phyloP scores from a whole-genome alignment of 805 yeast genomes.

The Saturnispora hagleri region DNA sequence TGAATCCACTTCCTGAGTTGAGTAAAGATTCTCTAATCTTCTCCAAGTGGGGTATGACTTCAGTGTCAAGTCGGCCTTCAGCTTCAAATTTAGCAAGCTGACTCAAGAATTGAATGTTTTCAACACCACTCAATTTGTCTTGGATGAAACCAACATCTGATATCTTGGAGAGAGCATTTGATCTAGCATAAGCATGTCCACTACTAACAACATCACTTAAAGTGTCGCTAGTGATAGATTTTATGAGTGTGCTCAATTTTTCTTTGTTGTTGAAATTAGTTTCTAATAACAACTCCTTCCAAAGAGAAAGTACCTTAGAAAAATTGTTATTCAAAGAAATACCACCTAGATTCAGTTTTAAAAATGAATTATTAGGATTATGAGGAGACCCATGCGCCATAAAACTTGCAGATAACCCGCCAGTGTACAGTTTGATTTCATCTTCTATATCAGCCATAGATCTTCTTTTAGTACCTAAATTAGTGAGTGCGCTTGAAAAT shows the following conservation, averaged over 20 bases:
- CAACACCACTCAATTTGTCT: slow-evolving; percentile 65
- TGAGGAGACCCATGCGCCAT: slow-evolving; percentile 48
- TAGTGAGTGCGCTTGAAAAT: slow-evolving; percentile 71
- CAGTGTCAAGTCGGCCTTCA: slow-evolving; percentile 39
- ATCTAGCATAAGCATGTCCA: slow-evolving; percentile 79
- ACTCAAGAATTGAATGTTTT: slow-evolving; percentile 63
- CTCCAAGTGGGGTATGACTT: slow-evolving; percentile 56
- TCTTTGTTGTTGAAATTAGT: slow-evolving; percentile 61
- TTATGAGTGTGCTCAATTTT: slow-evolving; percentile 65
- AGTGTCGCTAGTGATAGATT: slow-evolving; percentile 67
- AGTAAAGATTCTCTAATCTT: slow-evolving; percentile 40
- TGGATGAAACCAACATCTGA: slow-evolving; percentile 50
- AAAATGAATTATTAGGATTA: slow-evolving; percentile 36
- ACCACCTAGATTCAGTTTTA: slow-evolving; percentile 55
- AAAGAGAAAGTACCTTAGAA: slow-evolving; percentile 49
- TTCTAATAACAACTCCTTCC: slow-evolving; percentile 56
- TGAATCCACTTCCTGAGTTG: slow-evolving; percentile 31
- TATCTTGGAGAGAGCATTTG: slow-evolving; percentile 54
- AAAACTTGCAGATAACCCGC: slow-evolving; percentile 66
- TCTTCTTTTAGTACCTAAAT: slow-evolving; percentile 69
- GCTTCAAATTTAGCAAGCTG: slow-evolving; percentile 46
- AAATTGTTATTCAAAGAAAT: slow-evolving; percentile 61
- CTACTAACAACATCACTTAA: slow-evolving; percentile 72
- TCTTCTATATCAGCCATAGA: slow-evolving; percentile 79
- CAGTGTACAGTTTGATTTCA: slow-evolving; percentile 71